A percentile compares a stretch with the other conserved stretches of the same genome.
Conservation (phyloP, 2,329 filamentous ascomycete genomes). For the Xylaria sp. region DNA sequence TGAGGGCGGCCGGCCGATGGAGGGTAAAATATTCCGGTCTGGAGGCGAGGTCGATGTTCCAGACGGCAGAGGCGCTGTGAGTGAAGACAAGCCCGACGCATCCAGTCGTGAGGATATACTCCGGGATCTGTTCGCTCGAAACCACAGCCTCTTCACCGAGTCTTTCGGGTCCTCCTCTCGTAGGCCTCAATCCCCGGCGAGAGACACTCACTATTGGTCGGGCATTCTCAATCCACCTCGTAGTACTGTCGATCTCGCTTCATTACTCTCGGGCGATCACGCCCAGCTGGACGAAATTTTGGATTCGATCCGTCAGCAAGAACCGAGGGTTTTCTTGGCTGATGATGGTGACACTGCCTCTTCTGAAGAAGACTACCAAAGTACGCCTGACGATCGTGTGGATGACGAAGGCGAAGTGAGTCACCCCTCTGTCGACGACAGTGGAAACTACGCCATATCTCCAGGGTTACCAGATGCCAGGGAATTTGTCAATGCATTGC, state of each 20-base stretch:
- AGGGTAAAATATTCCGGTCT: conserved; percentile 72
- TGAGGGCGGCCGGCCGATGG: conserved; percentile 68
- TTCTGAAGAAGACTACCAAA: conserved; percentile 47
- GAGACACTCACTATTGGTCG: conserved; percentile 47
- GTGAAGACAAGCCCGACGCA: conserved; percentile 69
- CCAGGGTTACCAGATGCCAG: conserved; percentile 44
- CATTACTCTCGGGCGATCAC: conserved; percentile 47
- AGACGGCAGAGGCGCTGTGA: conserved; percentile 68
- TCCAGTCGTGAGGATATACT: conserved; percentile 71
- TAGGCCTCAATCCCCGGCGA: conserved; percentile 42
- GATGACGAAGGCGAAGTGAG: conserved; percentile 39
- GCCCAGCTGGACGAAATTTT: conserved; percentile 49
- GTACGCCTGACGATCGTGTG: conserved; percentile 41
- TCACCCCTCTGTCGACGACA: conserved; percentile 25
- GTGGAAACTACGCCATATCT: conserved; percentile 17
- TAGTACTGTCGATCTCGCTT: conserved; percentile 47
- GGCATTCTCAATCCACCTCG: conserved; percentile 50
- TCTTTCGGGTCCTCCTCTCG: conserved; percentile 48
- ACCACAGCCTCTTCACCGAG: conserved; percentile 50
- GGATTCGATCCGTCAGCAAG: conserved; percentile 47
- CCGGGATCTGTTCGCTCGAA: conserved; percentile 59
- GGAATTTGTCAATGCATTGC: conserved; percentile 49
- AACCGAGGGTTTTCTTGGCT: conserved; percentile 30
- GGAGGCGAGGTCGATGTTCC: conserved; percentile 74
- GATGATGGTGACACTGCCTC: conserved; percentile 43